Base-by-base conservation (phyloP, 225 moss, liverwort and hornwort species). In the Pseudisothecium myosuroides region DNA sequence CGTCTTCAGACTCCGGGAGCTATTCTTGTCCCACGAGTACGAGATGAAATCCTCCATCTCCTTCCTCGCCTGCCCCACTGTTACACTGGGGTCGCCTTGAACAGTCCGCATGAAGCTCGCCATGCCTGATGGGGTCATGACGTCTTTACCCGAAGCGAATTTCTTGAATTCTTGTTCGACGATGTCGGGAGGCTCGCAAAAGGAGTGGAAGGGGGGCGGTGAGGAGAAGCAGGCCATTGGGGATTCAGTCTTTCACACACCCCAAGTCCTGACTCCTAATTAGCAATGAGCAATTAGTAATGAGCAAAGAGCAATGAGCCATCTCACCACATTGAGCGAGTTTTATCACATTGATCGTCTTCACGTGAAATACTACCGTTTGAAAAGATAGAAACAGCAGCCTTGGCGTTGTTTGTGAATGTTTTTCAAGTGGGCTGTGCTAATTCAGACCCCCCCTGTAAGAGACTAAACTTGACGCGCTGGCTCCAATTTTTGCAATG, bases 101-200 rank as follows among this genome's bases (percentile, higher is more conserved):
- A 49, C 22, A 7, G 64, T 87, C 37, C 76, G 91, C 91, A 93
- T 31, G 85, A 95, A 98, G 34, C 5, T 76, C 7, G 85, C 87
- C 68, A 97, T 84, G 24, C 64, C 93, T 23, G 81, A 80, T 28
- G 93, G 88, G 71, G 49, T 91, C 92, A 97, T 90, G 41, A 66
- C 21, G 4, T 88, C 90, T 72, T 92, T 91, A 15, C 90, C 96
- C 68, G 86, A 75, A 28, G 95, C 64, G 69, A 67, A 89, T 56
- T 92, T 75, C 5, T 77, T 7, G 81, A 97, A 98, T 4, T 87
- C 89, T 9, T 55, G 12, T 39, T 58, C 43, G 55, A 94, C 92
- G 10, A 92, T 14, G 5, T 80, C 64, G 8, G 94, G 94, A 32
- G 94, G 72, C 39, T 36, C 56, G 87, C 93, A 91, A 12, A 82